Conservation (phyloP, 768 basidiomycete species). For the Cystobasidium onofrii region DNA sequence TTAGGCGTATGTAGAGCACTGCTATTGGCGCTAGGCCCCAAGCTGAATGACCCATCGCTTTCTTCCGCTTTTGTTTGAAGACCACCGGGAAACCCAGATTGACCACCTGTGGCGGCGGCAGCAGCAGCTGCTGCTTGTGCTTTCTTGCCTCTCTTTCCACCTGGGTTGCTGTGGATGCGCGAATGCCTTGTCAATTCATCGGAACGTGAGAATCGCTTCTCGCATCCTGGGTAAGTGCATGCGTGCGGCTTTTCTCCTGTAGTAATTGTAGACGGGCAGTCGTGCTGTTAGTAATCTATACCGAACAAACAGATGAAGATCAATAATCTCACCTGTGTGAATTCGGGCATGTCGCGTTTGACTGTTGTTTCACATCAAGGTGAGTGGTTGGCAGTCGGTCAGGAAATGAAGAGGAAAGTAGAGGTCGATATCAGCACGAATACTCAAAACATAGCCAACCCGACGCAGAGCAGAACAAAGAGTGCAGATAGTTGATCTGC, state of each 20-base stretch:
- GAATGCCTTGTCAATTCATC: slow-evolving; percentile 96
- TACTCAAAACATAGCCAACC: not conserved
- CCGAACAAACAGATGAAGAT: not conserved
- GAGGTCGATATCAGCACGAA: not conserved
- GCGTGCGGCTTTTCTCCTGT: slow-evolving; percentile 87
- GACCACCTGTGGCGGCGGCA: not conserved
- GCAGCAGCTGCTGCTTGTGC: slow-evolving; percentile 10
- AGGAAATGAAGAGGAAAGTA: not conserved
- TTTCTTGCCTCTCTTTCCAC: slow-evolving; percentile 32
- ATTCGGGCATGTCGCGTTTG: slow-evolving; percentile 97
- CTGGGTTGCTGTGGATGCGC: slow-evolving; percentile 60
- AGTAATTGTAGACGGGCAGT: not conserved
- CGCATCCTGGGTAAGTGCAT: slow-evolving; percentile 86
- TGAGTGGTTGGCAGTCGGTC: not conserved
- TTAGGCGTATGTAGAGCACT: not conserved
- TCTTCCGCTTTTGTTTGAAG: not conserved
- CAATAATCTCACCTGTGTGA: slow-evolving; percentile 54
- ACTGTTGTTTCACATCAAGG: not conserved
- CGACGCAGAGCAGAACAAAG: slow-evolving; percentile 19
- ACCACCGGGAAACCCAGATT: not conserved
- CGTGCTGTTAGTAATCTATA: not conserved
- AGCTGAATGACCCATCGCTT: slow-evolving; percentile 1
- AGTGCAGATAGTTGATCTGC: slow-evolving; percentile 23
- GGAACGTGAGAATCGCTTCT: slow-evolving; percentile 95
- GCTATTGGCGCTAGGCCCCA: not conserved